phyloP scores from a whole-genome alignment of 192 early-diverging fungal species.

The Martensiomyces pterosporus region DNA sequence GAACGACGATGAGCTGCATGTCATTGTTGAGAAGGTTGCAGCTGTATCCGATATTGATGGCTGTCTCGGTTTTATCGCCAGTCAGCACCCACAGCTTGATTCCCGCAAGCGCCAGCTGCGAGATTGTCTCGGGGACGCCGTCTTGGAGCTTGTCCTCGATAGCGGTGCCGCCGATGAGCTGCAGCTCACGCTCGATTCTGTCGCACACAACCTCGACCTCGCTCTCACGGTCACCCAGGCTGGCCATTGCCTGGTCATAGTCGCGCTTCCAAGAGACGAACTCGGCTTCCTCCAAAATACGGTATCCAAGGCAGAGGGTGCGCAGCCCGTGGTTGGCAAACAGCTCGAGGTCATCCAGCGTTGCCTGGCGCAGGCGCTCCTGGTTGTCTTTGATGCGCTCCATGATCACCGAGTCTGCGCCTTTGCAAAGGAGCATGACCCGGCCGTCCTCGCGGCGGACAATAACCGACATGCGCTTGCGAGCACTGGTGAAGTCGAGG shows the following conservation, averaged over 20 bases:
- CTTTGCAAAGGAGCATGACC: slow-evolving; percentile 85
- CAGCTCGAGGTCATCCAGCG: slow-evolving; percentile 70
- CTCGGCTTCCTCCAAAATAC: slow-evolving; percentile 64
- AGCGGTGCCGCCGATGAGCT: slow-evolving; percentile 91
- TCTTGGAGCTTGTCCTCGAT: slow-evolving; percentile 98
- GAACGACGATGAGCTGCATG: slow-evolving; percentile 81
- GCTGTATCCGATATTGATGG: slow-evolving; percentile 95
- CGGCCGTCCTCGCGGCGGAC: slow-evolving; percentile 67
- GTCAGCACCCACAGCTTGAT: slow-evolving; percentile 97
- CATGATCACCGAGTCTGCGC: slow-evolving; percentile 93
- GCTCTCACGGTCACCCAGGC: slow-evolving; percentile 75
- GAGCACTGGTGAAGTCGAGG: slow-evolving; percentile 89
- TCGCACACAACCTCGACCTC: slow-evolving; percentile 76
- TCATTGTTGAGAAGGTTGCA: slow-evolving; percentile 82
- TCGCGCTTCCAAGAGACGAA: slow-evolving; percentile 65
- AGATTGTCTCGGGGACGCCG: slow-evolving; percentile 94
- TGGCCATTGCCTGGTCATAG: slow-evolving; percentile 69
- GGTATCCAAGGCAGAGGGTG: slow-evolving; percentile 83
- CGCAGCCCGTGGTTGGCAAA: slow-evolving; percentile 81
- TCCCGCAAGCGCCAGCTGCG: slow-evolving; percentile 74
- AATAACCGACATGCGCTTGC: slow-evolving; percentile 96
- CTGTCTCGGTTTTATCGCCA: slow-evolving; percentile 96
- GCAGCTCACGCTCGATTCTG: slow-evolving; percentile 72
- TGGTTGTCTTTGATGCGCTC: slow-evolving; percentile 73
- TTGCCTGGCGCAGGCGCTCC: slow-evolving; percentile 61